Base-by-base conservation (phyloP, 495 filamentous ascomycete genomes). In the Hypomontagnella monticulosa region DNA sequence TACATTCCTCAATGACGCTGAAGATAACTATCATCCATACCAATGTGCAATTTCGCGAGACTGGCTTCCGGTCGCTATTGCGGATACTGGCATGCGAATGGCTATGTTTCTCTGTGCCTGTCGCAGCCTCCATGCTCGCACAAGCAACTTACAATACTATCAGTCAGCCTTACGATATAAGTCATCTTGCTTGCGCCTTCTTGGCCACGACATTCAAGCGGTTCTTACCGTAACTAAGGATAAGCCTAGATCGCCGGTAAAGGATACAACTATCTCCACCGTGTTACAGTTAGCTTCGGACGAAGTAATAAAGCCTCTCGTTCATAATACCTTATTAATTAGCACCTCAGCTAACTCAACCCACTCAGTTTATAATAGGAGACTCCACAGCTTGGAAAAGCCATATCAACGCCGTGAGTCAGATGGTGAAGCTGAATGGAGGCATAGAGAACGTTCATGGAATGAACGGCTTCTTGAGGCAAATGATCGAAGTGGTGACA, bases 381-480 rank as follows among this genome's bases (percentile, higher is more conserved):
- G 42, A 38, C 11, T 23, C 12, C 23, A 5, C 2, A 2, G 54
- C 54, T n/a, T 48, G 32, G 42, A 46, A 47, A 20, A 32, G n/a
- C 3, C 41, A 57, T 7, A 37, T 47, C 10, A 18, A 20, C 18
- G 41, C 54, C 37, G 14, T 47, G 16, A 15, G 3, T n/a, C 27
- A 57, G 10, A 46, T 57, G 53, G 41, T 57, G 14, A 36, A 7
- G 1, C 5, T 57, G 5, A 57, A 57, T n/a, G 53, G 53, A 9
- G 53, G 53, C 0, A 36, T 57, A 4, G 32, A 36, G 10, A 57
- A 15, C 14, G 36, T 57, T 18, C 37, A 37, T 9, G 54, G 42
- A 18, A 57, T 57, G 54, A 57, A 57, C 36, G 53, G 53, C 3
- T 46, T 46, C 10, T 37, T 57, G 11, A 44, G 41, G 15, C 7